These are phyloP conservation scores for Lenwebbia sp. DNA, from an alignment of 345 rosid genomes.

Conservation along the genomic window DNA sequence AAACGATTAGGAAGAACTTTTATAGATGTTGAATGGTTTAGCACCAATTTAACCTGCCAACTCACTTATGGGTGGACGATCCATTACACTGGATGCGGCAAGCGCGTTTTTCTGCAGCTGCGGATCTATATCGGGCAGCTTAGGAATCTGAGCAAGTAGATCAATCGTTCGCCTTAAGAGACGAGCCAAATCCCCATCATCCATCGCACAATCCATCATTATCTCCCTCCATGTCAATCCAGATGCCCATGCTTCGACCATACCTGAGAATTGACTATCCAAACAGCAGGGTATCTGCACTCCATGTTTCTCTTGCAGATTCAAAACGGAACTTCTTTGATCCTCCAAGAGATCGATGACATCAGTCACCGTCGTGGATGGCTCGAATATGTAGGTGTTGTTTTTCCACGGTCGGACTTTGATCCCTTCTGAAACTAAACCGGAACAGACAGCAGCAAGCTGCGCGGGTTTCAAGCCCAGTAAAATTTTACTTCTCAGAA, in stretches of 20 bases:
- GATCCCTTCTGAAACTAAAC: constrained; percentile 83
- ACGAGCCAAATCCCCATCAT: constrained; percentile 93
- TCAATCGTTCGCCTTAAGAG: constrained; percentile 74
- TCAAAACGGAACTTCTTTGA: constrained; percentile 41
- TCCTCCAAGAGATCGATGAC: constrained; percentile 51
- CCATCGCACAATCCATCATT: constrained; percentile 96
- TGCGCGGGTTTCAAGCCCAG: constrained; percentile 69
- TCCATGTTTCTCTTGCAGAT: constrained; percentile 79
- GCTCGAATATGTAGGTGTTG: constrained; percentile 60
- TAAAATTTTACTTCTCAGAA: constrained; percentile 57
- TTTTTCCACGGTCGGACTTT: constrained; percentile 74
- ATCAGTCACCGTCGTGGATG: constrained; percentile 44
- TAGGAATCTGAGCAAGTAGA: constrained; percentile 84
- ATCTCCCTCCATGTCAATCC: constrained; percentile 92
- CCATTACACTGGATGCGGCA: constrained; percentile 68
- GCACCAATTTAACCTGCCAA: constrained; percentile 44
- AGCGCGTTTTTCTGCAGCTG: constrained; percentile 51
- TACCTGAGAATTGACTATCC: constrained; percentile 86
- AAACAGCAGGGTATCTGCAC: constrained; percentile 59
- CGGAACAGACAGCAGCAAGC: constrained; percentile 71
- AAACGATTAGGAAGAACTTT: neutral
- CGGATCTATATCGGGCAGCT: constrained; percentile 70
- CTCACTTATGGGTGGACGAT: constrained; percentile 93
- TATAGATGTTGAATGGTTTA: neutral
- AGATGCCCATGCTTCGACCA: constrained; percentile 99